These are phyloP conservation scores for Chlamydomonas eustigma DNA, from an alignment of 139 green algal genomes.

Conservation along the genomic window DNA sequence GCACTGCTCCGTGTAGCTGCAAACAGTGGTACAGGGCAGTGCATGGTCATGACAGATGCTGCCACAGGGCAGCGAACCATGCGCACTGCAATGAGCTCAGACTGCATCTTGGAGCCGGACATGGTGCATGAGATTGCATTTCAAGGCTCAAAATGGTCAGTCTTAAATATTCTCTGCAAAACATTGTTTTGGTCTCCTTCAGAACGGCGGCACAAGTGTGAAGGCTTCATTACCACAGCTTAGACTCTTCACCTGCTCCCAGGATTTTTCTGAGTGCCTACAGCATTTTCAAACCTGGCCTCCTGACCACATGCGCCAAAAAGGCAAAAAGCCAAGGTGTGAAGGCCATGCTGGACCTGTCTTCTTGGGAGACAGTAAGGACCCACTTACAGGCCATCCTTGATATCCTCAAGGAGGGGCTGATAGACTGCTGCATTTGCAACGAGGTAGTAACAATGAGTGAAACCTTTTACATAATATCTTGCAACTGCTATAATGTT, in stretches of 20 bases:
- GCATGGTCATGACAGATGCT: neutral
- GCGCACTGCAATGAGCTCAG: neutral
- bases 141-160: neutral
- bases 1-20: neutral
- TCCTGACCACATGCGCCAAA: neutral
- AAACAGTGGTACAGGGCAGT: neutral
- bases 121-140: neutral
- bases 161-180: too few relatives aligned
- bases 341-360: conserved; percentile 51
- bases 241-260: neutral
- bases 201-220: too few relatives aligned
- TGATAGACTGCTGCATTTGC: conserved; percentile 45
- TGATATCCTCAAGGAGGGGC: conserved; percentile 23
- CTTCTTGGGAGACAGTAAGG: conserved; percentile 56
- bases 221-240: too few relatives aligned
- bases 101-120: neutral
- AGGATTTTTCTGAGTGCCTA: conserved; percentile 40
- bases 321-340: neutral
- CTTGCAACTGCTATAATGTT: too few relatives aligned
- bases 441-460: conserved; percentile 65
- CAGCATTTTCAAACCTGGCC: conserved; percentile 36
- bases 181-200: too few relatives aligned
- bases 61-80: neutral
- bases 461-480: too few relatives aligned
- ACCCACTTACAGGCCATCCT: conserved; percentile 22